Percentiles rank a stretch among this genome's conserved stretches.
Evolutionary conservation across 2,329 filamentous ascomycete species (phyloP).

Genomic region (Didymosphaeria variabile): DNA sequence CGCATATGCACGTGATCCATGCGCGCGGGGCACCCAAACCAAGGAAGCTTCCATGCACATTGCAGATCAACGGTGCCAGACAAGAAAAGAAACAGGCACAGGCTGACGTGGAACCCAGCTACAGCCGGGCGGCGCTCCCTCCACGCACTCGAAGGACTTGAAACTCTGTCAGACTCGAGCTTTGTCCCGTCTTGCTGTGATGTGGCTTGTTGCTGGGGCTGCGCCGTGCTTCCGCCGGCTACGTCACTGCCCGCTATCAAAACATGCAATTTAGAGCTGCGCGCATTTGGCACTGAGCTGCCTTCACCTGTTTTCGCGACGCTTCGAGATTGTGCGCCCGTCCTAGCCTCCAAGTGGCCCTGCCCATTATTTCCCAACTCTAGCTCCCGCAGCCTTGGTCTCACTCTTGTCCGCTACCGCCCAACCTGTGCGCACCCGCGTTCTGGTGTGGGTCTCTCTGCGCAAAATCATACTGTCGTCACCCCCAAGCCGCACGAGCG

Average conservation of each 20-base stretch:
- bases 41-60: slow-evolving; percentile 1
- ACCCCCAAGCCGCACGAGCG: slow-evolving; percentile 26
- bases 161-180: background rate
- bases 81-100: slow-evolving; percentile 11
- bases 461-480: slow-evolving; percentile 46
- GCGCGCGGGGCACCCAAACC: background rate
- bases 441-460: slow-evolving; percentile 16
- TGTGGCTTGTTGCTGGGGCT: slow-evolving; percentile 11
- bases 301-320: slow-evolving; percentile 12
- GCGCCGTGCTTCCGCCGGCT: slow-evolving; percentile 18
- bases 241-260: slow-evolving; percentile 32
- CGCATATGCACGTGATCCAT: slow-evolving; percentile 2
- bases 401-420: background rate
- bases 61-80: slow-evolving; percentile 9
- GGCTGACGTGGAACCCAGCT: background rate
- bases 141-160: background rate
- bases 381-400: slow-evolving; percentile 13
- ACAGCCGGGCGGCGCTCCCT: background rate
- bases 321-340: background rate
- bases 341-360: slow-evolving; percentile 6
- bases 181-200: slow-evolving; percentile 1
- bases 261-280: slow-evolving; percentile 8
- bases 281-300: slow-evolving; percentile 2
- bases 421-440: slow-evolving; percentile 34
- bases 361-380: background rate